These are phyloP conservation scores for Limtongia smithiae DNA, from an alignment of 805 yeast species.

Conservation along the genomic window DNA sequence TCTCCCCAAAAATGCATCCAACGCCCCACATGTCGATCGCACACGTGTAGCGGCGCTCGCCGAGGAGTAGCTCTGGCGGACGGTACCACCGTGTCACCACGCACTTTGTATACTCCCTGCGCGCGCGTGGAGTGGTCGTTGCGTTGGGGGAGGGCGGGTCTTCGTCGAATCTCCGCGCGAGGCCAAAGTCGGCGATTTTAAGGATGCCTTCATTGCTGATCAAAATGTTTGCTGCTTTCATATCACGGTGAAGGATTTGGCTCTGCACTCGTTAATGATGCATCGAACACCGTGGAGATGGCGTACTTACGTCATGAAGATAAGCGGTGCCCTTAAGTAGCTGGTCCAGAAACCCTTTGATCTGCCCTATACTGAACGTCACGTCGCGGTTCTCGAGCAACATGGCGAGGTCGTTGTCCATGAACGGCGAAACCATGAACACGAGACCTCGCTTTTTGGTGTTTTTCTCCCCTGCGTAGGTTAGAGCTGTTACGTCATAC, in stretches of 20 bases:
- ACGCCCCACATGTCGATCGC: constrained; percentile 98
- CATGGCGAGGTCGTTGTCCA: constrained; percentile 90
- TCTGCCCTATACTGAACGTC: constrained; percentile 57
- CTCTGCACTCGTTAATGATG: constrained; percentile 15
- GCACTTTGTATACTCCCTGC: constrained; percentile 50
- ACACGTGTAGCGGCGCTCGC: constrained; percentile 81
- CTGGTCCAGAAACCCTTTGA: constrained; percentile 81
- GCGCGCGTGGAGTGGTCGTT: constrained; percentile 46
- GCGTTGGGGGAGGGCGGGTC: constrained; percentile 49
- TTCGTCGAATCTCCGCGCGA: constrained; percentile 75
- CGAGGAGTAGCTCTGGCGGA: constrained; percentile 88
- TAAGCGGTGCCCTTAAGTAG: constrained; percentile 75
- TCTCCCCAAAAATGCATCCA: constrained; percentile 88
- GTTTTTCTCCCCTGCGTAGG: constrained; percentile 31
- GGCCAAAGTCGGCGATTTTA: constrained; percentile 93
- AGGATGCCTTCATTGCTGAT: constrained; percentile 73
- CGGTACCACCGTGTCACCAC: constrained; percentile 98
- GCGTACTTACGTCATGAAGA: constrained; percentile 51
- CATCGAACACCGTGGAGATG: neutral
- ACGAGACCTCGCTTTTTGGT: constrained; percentile 43
- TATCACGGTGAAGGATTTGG: constrained; percentile 75
- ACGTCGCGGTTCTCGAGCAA: constrained; percentile 75
- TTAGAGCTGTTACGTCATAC: neutral
- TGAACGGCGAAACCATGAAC: constrained; percentile 87
- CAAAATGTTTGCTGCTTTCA: constrained; percentile 89